Percentiles rank a stretch among this genome's conserved stretches.
These are phyloP conservation scores for Rhizomucor miehei DNA, from an alignment of 371 early-diverging fungal species.

Conservation along the genomic window DNA sequence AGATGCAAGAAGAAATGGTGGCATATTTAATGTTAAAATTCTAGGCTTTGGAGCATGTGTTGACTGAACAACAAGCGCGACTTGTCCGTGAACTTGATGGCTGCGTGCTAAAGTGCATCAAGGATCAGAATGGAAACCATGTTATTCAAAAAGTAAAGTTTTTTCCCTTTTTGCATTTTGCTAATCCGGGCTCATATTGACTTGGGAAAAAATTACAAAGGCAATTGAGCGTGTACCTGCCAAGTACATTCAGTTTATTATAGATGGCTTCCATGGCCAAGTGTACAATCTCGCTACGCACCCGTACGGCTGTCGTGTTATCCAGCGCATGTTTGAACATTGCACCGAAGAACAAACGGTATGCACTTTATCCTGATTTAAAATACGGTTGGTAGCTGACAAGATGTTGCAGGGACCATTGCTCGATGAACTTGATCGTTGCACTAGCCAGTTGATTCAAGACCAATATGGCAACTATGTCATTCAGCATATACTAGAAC, in stretches of 20 bases:
- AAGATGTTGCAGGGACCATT: conserved; percentile 56
- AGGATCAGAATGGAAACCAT: conserved; percentile 99
- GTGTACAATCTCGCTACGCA: conserved; percentile 97
- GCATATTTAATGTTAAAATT: background rate
- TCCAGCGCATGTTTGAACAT: conserved; percentile 99
- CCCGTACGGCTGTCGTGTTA: conserved; percentile 99
- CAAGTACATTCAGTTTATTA: conserved; percentile 92
- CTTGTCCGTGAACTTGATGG: conserved; percentile 94
- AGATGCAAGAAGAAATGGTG: background rate
- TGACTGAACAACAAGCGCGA: conserved; percentile 85
- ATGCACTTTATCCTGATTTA: conserved; percentile 11
- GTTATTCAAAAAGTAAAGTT: conserved; percentile 93
- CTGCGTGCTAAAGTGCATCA: conserved; percentile 95
- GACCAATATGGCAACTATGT: conserved; percentile 99
- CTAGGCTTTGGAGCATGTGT: conserved; percentile 90
- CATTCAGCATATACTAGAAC: conserved; percentile 98
- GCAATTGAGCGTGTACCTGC: conserved; percentile 97
- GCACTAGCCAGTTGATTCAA: conserved; percentile 93
- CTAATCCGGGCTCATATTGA: background rate
- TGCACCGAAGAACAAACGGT: conserved; percentile 87
- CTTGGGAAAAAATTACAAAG: conserved; percentile 2
- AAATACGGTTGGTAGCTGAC: background rate
- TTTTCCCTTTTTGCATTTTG: background rate
- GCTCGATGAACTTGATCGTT: conserved; percentile 91
- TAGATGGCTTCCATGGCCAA: conserved; percentile 97